A percentile compares a stretch with the other conserved stretches of the same genome.
Conservation (phyloP, 2,329 filamentous ascomycete species). For the Aspergillus pseudoglaucus region DNA sequence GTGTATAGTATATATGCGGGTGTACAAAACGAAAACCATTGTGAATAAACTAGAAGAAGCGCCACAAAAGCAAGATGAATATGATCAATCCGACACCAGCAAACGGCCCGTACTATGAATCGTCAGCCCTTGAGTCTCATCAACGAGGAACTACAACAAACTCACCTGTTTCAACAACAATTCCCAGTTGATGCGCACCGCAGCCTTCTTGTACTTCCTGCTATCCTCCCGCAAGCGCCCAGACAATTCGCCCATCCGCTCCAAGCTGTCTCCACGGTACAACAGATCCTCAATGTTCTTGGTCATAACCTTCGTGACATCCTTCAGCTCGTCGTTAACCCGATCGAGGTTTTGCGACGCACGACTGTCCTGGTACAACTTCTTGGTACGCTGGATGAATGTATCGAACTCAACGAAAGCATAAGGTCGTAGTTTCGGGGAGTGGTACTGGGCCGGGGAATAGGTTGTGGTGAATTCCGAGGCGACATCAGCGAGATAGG, state of each 20-base stretch:
- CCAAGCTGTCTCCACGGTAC: constrained; percentile 87
- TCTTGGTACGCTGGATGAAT: constrained; percentile 87
- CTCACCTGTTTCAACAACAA: constrained; percentile 77
- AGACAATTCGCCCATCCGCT: constrained; percentile 95
- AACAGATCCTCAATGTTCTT: constrained; percentile 99
- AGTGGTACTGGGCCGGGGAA: constrained; percentile 64
- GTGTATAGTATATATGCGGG: constrained; percentile 29
- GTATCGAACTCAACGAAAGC: constrained; percentile 98
- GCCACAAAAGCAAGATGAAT: constrained; percentile 81
- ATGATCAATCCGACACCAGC: constrained; percentile 75
- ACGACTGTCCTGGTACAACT: constrained; percentile 86
- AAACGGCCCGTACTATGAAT: constrained; percentile 71
- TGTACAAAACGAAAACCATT: constrained; percentile 8
- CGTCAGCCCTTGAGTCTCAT: constrained; percentile 14
- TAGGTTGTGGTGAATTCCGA: constrained; percentile 88
- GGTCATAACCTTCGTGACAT: constrained; percentile 99
- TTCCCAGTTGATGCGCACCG: constrained; percentile 97
- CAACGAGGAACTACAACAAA: constrained; percentile 4
- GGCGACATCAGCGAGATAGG: constrained; percentile 88
- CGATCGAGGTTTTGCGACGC: constrained; percentile 90
- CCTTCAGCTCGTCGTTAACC: constrained; percentile 91
- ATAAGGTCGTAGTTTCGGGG: constrained; percentile 74
- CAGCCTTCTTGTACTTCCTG: constrained; percentile 87
- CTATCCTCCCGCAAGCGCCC: constrained; percentile 82
- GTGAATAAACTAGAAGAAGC: constrained; percentile 63